Base-by-base conservation (phyloP, 1,284 basidiomycete species). In the Ganoderma leucocontextum region DNA sequence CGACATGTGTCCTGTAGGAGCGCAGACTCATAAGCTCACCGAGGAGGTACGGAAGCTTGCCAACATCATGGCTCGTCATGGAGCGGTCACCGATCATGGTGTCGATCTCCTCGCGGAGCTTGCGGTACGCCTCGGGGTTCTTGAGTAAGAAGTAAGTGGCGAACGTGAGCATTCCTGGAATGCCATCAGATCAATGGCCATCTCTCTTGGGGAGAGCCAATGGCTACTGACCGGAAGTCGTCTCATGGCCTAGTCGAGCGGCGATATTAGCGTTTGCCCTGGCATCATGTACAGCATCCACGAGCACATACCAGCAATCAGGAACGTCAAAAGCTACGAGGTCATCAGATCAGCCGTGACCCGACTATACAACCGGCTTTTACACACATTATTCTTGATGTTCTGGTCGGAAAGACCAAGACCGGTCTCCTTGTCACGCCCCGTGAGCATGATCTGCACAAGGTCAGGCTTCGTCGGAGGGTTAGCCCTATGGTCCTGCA, bases 21-120 rank as follows among this genome's bases (percentile, higher is more conserved):
- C 2, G 10, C 47, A 52, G 5, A 53, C 3, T 4, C 0, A 0
- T 17, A 22, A 7, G 9, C 76, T 29, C 63, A 81, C 83, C 83
- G 4, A 76, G 74, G 13, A 84, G 77, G 75, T 87, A 87, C 13
- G 80, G 80, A 67, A 86, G 74, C 68, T 83, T 82, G 59, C 78
- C 74, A 22, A 85, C 74, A 64, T 85, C 83, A 35, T 83, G 78
- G n/a, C 77, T 72, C 12, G 77, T 78, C 58, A 81, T 78, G 0
- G 78, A 77, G 25, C 80, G 78, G 35, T 78, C 76, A 9, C 83
- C 82, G 57, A 85, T 75, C n/a, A 81, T 80, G 22, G 73, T 69
- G 70, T 86, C 85, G 25, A 86, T 79, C 74, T 87, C 85, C n/a
- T 80, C 79, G 33, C 83, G 82, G 3, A 86, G 79, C 70, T 82